Evolutionary conservation across 1,284 basidiomycete species (phyloP).

Genomic region (Ustilago vetiveriae): DNA sequence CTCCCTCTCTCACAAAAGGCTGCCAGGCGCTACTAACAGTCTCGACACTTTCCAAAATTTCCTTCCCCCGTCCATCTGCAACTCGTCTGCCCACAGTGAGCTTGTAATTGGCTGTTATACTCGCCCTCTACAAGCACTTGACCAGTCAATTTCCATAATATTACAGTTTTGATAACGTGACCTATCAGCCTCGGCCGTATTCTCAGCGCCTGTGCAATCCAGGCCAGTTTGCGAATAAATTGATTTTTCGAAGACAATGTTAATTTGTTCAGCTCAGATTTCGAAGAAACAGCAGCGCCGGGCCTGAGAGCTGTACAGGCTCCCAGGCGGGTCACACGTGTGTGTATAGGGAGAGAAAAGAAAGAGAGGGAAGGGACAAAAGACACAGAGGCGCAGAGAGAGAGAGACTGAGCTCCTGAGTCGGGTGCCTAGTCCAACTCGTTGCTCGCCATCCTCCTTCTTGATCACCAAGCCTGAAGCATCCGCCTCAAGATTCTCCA

Average conservation of each 20-base stretch:
- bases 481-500: conserved; percentile 47
- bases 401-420: background rate
- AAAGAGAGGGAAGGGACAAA: background rate
- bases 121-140: no score
- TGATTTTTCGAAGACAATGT: no score
- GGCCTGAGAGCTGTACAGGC: no score
- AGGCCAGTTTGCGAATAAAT: no score
- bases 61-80: no score
- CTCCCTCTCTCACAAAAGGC: no score
- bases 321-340: background rate
- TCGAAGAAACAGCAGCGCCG: no score
- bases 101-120: no score
- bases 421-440: conserved; percentile 11
- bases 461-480: conserved; percentile 52
- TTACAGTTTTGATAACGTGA: background rate
- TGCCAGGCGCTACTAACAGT: no score
- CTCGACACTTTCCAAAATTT: no score
- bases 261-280: conserved; percentile 2
- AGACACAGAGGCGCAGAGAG: background rate
- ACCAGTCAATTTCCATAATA: background rate
- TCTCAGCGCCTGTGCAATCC: no score
- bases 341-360: background rate
- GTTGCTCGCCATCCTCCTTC: conserved; percentile 31
- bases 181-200: background rate
- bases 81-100: no score